Conservation (phyloP, 129 eudicot species). For the Pulicaria dysenterica region DNA sequence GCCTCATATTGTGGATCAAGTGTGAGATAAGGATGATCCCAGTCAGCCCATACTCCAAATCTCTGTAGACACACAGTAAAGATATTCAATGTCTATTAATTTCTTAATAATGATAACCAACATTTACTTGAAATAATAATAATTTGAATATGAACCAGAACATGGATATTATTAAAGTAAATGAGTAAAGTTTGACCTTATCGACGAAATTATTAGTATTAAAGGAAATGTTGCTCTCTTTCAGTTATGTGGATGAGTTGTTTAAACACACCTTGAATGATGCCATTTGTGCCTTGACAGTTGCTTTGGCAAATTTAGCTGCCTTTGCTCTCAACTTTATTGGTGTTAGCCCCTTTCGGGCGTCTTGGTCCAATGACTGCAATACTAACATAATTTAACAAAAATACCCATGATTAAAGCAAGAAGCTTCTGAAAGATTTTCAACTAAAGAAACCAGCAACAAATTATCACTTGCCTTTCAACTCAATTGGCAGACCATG, state of each 20-base stretch:
- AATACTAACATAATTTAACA: conserved; percentile 60
- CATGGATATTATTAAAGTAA: conserved; percentile 2
- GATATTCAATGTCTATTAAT: conserved; percentile 6
- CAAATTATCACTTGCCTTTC: conserved; percentile 64
- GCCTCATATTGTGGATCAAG: conserved; percentile 99
- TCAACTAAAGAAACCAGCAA: conserved; percentile 11
- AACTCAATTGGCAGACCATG: conserved; percentile 98
- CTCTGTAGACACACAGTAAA: conserved; percentile 49
- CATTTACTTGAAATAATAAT: background rate
- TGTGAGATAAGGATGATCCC: conserved; percentile 96
- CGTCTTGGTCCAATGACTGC: conserved; percentile 92
- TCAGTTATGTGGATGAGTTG: background rate
- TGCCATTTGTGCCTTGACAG: conserved; percentile 93
- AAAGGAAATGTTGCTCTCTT: background rate
- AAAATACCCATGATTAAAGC: conserved; percentile 25
- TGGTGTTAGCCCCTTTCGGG: conserved; percentile 87
- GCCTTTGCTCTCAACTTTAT: conserved; percentile 94
- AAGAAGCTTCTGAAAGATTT: conserved; percentile 9
- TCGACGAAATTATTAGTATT: conserved; percentile 5
- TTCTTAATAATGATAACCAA: background rate
- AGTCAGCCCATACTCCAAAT: conserved; percentile 95
- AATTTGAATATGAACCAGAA: background rate
- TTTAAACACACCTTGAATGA: conserved; percentile 75
- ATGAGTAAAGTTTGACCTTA: conserved; percentile 3
- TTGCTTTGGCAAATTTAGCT: conserved; percentile 92